A percentile compares a stretch with the other conserved stretches of the same genome.
Evolutionary conservation across 2,329 filamentous ascomycete species (phyloP).

Genomic region (Lizonia empirigonia): DNA sequence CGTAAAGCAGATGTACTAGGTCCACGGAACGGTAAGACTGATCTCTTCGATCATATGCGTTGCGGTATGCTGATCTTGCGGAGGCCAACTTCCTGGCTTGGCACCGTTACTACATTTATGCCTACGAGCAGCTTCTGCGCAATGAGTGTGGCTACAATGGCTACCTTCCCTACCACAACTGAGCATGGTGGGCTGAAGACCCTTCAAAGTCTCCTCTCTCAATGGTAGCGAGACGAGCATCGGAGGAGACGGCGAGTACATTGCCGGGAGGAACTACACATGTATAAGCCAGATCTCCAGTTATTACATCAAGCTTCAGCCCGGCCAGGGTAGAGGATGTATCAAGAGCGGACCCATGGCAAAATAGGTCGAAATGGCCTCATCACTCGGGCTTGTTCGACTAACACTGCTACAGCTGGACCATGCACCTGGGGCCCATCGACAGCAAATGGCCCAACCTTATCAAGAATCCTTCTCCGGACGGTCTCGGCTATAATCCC

Average conservation of each 20-base stretch:
- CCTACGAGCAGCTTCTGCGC: constrained; percentile 50
- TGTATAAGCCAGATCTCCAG: constrained; percentile 32
- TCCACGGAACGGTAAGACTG: constrained; percentile 35
- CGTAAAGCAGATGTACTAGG: constrained; percentile 37
- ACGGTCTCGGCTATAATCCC: constrained; percentile 45
- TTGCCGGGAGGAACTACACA: constrained; percentile 32
- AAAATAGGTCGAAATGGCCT: constrained; percentile 36
- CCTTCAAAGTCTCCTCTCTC: constrained; percentile 56
- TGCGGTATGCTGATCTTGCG: neutral
- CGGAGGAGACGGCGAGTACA: constrained; percentile 54
- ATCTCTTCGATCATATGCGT: neutral
- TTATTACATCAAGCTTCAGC: constrained; percentile 49
- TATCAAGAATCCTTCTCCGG: constrained; percentile 36
- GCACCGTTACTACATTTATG: constrained; percentile 52
- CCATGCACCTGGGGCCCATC: constrained; percentile 57
- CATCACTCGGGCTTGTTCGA: neutral
- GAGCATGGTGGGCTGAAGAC: constrained; percentile 56
- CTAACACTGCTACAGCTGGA: constrained; percentile 26
- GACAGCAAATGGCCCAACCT: constrained; percentile 41
- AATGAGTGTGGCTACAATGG: constrained; percentile 53
- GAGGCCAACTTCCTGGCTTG: constrained; percentile 46
- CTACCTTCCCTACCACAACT: constrained; percentile 59
- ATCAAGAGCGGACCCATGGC: constrained; percentile 59
- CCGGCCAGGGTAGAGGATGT: constrained; percentile 63
- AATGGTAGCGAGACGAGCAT: constrained; percentile 58